Percentiles rank a stretch among this genome's conserved stretches.
phyloP scores from a whole-genome alignment of 306 rosid genomes.

The Pachyrhizus erosus region DNA sequence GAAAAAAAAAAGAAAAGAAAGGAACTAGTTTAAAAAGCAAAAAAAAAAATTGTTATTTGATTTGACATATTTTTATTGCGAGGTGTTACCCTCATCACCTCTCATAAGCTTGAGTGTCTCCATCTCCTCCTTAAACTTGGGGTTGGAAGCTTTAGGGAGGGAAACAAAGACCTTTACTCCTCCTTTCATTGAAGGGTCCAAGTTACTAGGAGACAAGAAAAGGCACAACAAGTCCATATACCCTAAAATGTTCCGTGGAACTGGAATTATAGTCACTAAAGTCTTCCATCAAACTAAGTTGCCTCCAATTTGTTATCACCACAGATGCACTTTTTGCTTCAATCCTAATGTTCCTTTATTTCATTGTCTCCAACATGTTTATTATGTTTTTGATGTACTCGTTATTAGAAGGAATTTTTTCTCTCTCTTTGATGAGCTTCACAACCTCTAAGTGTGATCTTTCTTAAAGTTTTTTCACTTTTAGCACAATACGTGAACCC shows the following conservation, averaged over 20 bases:
- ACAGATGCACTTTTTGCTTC: conserved; percentile 49
- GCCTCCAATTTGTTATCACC: conserved; percentile 66
- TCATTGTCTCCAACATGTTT: conserved; percentile 44
- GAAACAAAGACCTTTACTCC: conserved; percentile 58
- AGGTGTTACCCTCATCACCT: conserved; percentile 35
- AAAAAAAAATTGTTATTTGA: neutral
- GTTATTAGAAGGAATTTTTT: conserved; percentile 29
- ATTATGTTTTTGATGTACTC: conserved; percentile 46
- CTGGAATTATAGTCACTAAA: conserved; percentile 50
- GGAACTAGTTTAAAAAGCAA: neutral
- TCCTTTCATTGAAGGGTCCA: conserved; percentile 58
- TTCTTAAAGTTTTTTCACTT: conserved; percentile 57
- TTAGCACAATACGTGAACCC: conserved; percentile 37
- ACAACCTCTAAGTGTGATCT: conserved; percentile 48
- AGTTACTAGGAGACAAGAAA: conserved; percentile 58
- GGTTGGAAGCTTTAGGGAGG: conserved; percentile 56
- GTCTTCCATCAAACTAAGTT: conserved; percentile 56
- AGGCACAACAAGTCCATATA: conserved; percentile 56
- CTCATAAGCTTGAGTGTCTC: conserved; percentile 44
- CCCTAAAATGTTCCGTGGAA: conserved; percentile 57
- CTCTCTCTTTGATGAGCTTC: conserved; percentile 59
- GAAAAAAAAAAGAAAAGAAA: neutral
- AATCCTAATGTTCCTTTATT: conserved; percentile 15
- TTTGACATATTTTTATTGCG: neutral
- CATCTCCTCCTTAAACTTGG: conserved; percentile 59